Conservation (phyloP, 345 rosid species). For the Acer yangbiense region DNA sequence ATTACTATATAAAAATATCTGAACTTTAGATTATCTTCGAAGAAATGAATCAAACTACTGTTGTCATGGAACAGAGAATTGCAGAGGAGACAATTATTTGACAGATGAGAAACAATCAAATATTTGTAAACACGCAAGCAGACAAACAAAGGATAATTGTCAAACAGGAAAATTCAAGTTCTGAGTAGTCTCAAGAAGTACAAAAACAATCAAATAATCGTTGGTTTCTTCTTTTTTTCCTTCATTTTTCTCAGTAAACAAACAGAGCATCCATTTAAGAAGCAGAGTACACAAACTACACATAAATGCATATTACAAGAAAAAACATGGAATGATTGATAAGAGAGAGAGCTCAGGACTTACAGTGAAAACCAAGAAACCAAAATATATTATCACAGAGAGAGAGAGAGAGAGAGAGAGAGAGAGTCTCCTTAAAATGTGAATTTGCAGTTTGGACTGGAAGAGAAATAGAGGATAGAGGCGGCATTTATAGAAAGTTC, state of each 20-base stretch:
- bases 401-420: neutral
- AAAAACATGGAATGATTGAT: neutral
- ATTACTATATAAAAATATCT: neutral
- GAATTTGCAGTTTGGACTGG: neutral
- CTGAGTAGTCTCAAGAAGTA: neutral
- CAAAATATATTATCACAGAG: neutral
- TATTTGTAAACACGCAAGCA: no score
- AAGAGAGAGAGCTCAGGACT: neutral
- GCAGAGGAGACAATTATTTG: neutral
- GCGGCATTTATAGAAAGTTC: neutral
- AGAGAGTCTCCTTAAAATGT: neutral
- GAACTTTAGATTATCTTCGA: neutral
- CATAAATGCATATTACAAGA: neutral
- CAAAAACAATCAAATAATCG: neutral
- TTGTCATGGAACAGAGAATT: neutral
- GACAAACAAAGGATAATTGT: neutral
- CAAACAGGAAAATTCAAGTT: neutral
- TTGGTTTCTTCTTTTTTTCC: neutral
- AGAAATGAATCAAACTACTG: neutral
- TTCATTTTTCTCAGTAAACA: constrained; percentile 12
- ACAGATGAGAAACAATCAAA: neutral
- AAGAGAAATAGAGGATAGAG: neutral
- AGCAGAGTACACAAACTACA: neutral
- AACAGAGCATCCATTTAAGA: neutral
- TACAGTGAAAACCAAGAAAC: neutral